Percentiles rank a stretch among this genome's conserved stretches.
These are phyloP conservation scores for Viola odorata DNA, from an alignment of 345 rosid genomes.

Conservation along the genomic window DNA sequence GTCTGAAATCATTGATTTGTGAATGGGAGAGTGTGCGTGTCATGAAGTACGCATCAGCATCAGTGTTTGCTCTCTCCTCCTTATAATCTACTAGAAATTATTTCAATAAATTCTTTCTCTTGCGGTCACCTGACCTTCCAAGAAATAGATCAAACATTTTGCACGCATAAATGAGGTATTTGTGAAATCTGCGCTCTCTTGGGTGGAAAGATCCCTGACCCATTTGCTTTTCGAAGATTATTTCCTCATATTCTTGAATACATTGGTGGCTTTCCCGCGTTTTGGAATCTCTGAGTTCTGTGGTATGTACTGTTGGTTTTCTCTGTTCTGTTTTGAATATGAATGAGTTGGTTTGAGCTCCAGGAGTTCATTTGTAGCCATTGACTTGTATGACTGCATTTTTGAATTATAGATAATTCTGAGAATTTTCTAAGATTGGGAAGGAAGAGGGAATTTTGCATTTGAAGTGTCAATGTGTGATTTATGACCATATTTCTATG, in stretches of 20 bases:
- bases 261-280: slow-evolving; percentile 9
- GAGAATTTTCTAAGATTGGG: neutral
- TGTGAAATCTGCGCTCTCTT: neutral
- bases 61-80: too few species aligned
- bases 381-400: neutral
- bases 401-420: slow-evolving; percentile 2
- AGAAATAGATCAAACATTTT: neutral
- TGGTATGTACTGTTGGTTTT: neutral
- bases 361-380: neutral
- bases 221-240: slow-evolving; percentile 19
- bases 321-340: slow-evolving; percentile 7
- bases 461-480: too few species aligned
- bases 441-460: neutral
- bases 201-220: slow-evolving; percentile 17
- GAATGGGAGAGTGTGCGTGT: too few species aligned
- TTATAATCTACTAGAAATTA: too few species aligned
- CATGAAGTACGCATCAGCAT: too few species aligned
- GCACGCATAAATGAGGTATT: neutral
- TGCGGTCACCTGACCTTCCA: too few species aligned
- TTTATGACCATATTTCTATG: too few species aligned
- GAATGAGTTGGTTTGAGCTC: slow-evolving; percentile 2
- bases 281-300: neutral
- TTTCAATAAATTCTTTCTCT: neutral
- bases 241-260: slow-evolving; percentile 10
- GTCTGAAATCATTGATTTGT: neutral